phyloP scores from a whole-genome alignment of 257 asterid species.

The Solanum pimpinellifolium region DNA sequence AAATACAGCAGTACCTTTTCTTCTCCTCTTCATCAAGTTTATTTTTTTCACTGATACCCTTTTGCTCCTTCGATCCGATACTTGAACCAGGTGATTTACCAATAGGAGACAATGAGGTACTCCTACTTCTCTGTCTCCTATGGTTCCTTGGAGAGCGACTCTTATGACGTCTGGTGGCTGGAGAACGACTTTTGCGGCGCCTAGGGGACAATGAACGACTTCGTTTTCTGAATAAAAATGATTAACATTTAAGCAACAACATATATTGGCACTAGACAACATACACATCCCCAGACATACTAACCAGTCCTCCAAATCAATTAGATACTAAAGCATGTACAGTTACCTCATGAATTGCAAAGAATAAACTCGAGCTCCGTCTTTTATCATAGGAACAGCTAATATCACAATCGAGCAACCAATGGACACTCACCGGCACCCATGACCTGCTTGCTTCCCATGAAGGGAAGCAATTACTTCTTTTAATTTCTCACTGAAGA shows the following conservation, averaged over 20 bases:
- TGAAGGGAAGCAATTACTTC: constrained; percentile 54
- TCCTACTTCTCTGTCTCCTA: constrained; percentile 56
- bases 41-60: constrained; percentile 58
- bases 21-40: constrained; percentile 67
- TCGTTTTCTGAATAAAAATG: constrained; percentile 63
- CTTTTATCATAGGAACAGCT: constrained; percentile 79
- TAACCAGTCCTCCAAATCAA: constrained; percentile 29
- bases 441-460: constrained; percentile 89
- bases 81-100: constrained; percentile 44
- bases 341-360: constrained; percentile 94
- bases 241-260: constrained; percentile 37
- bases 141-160: constrained; percentile 65
- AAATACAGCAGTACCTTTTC: constrained; percentile 61
- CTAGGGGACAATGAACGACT: constrained; percentile 67
- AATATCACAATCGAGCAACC: constrained; percentile 78
- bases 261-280: constrained; percentile 7
- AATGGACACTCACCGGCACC: constrained; percentile 80
- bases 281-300: constrained; percentile 22
- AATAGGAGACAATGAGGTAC: constrained; percentile 34
- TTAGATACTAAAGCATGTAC: constrained; percentile 41
- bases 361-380: constrained; percentile 84
- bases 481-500: constrained; percentile 33
- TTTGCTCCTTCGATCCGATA: constrained; percentile 46
- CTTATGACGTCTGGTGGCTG: constrained; percentile 53
- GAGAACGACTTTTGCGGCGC: constrained; percentile 63